Evolutionary conservation across 1,284 basidiomycete genomes (phyloP).

Genomic region (Fomitopsis schrenkii): DNA sequence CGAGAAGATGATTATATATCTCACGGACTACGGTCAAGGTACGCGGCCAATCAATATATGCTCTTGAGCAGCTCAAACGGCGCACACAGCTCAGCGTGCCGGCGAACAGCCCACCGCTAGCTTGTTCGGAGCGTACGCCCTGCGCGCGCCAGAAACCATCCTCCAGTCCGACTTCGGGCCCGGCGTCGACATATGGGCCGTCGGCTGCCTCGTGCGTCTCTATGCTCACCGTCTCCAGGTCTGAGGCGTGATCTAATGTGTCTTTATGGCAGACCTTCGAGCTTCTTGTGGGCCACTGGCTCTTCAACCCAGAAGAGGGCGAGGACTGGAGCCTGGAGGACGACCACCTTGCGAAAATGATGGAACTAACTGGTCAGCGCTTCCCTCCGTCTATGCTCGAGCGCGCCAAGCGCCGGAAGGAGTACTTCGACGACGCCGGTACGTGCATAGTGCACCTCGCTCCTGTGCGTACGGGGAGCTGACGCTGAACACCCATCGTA

Average conservation of each 20-base stretch:
- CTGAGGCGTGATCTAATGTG: neutral
- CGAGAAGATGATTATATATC: constrained; percentile 6
- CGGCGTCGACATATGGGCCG: constrained; percentile 17
- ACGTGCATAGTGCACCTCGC: too few relatives aligned
- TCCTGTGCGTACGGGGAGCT: neutral
- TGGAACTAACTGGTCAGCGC: constrained; percentile 15
- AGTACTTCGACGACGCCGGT: constrained; percentile 10
- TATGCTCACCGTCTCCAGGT: neutral
- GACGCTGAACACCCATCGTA: neutral
- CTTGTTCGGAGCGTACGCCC: constrained; percentile 9
- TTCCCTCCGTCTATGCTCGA: constrained; percentile 10
- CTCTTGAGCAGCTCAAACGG: too few relatives aligned
- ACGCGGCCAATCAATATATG: too few relatives aligned
- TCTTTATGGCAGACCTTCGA: constrained; percentile 14
- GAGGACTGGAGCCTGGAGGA: constrained; percentile 13
- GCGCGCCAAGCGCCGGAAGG: constrained; percentile 3
- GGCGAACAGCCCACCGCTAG: constrained; percentile 13
- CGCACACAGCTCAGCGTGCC: constrained; percentile 6
- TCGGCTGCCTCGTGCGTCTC: constrained; percentile 16
- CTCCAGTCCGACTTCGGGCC: constrained; percentile 13
- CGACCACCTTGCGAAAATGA: constrained; percentile 19
- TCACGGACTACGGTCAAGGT: constrained; percentile 14
- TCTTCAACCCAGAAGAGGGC: constrained; percentile 17
- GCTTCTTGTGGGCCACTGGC: constrained; percentile 15
- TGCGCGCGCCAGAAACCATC: constrained; percentile 16